Conservation (phyloP, 1,139 yeast species). For the Lodderomyces orthopsilosis region DNA sequence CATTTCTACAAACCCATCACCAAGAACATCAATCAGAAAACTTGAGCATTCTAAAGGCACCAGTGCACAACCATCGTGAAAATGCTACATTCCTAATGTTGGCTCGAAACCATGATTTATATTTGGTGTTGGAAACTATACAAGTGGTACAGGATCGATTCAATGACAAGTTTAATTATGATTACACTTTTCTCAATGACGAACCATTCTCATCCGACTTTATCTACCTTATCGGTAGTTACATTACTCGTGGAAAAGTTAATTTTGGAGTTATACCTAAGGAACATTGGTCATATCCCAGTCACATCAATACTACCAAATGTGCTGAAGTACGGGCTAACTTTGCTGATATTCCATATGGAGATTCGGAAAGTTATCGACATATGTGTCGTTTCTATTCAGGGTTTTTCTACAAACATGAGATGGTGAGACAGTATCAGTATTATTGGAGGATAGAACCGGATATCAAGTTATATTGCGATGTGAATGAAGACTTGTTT, state of each 20-base stretch:
- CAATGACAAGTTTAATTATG: conserved; percentile 50
- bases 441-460: conserved; percentile 40
- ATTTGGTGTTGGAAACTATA: conserved; percentile 57
- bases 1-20: conserved; percentile 4
- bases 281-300: conserved; percentile 34
- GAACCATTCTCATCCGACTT: conserved; percentile 28
- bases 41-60: conserved; percentile 7
- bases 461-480: conserved; percentile 28
- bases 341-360: conserved; percentile 23
- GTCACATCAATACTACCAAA: conserved; percentile 22
- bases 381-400: conserved; percentile 38
- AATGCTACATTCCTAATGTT: conserved; percentile 69
- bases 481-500: conserved; percentile 30
- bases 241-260: conserved; percentile 22
- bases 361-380: conserved; percentile 30
- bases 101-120: conserved; percentile 68
- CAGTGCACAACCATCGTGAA: conserved; percentile 11
- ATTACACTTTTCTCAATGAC: conserved; percentile 37
- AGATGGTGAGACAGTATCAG: conserved; percentile 27
- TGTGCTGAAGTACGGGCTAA: conserved; percentile 17
- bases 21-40: conserved; percentile 1
- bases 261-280: conserved; percentile 30
- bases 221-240: conserved; percentile 19
- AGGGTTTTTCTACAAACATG: conserved; percentile 35
- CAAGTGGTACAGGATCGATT: conserved; percentile 69